A percentile compares a stretch with the other conserved stretches of the same genome.
These are phyloP conservation scores for Magnolia officinalis DNA, from an alignment of 164 flowering plant genomes.

Conservation along the genomic window DNA sequence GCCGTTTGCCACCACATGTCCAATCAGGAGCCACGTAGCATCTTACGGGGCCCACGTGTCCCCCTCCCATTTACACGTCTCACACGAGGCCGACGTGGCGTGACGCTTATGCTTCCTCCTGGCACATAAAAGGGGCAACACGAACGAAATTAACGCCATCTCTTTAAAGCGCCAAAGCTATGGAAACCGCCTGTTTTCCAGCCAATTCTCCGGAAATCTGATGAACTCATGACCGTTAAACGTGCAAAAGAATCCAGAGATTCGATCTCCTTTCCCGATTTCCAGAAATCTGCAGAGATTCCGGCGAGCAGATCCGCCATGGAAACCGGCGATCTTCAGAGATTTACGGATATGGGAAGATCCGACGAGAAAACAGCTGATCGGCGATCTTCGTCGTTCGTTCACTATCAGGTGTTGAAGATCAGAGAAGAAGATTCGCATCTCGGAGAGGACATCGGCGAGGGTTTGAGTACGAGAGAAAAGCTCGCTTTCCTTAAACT, in stretches of 20 bases:
- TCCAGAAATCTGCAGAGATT: no score
- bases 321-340: neutral
- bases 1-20: neutral
- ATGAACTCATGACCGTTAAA: no score
- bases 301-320: neutral
- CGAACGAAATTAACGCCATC: neutral
- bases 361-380: neutral
- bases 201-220: no score
- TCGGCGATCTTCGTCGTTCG: neutral
- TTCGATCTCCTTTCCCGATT: no score
- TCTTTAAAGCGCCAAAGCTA: no score
- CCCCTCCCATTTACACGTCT: neutral
- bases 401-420: slow-evolving; percentile 31
- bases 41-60: neutral
- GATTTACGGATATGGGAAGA: neutral
- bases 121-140: neutral
- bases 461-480: slow-evolving; percentile 15
- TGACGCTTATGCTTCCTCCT: neutral
- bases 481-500: slow-evolving; percentile 13
- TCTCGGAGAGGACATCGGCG: slow-evolving; percentile 28
- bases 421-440: slow-evolving; percentile 36
- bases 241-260: no score
- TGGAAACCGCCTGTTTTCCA: no score
- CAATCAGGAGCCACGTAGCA: neutral
- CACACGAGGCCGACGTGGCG: neutral